Conservation (phyloP, 352 stramenopile genomes). For the Phytopythium chamaehyphon region DNA sequence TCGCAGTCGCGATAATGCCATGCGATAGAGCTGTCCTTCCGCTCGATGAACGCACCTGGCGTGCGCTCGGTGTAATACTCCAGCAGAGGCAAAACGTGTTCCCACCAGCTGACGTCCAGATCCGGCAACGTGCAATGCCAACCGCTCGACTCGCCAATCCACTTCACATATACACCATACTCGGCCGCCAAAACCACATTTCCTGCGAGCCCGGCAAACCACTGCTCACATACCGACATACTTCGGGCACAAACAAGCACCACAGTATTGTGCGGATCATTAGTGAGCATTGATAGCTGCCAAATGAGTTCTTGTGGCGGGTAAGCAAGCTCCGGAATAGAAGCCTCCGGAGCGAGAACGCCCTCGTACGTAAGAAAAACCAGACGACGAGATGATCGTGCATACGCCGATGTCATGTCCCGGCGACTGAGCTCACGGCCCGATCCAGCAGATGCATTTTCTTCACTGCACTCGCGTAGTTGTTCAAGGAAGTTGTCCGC, state of each 20-base stretch:
- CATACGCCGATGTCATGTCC: slow-evolving; percentile 86
- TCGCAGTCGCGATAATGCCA: slow-evolving; percentile 91
- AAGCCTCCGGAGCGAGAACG: slow-evolving; percentile 75
- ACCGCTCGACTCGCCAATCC: slow-evolving; percentile 47
- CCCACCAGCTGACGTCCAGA: slow-evolving; percentile 78
- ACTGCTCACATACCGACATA: slow-evolving; percentile 71
- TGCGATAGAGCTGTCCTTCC: slow-evolving; percentile 80
- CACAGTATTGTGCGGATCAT: slow-evolving; percentile 70
- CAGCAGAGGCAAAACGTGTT: slow-evolving; percentile 69
- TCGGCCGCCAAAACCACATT: slow-evolving; percentile 70
- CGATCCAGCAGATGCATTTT: slow-evolving; percentile 61
- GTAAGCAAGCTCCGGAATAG: slow-evolving; percentile 84
- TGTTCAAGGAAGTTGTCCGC: slow-evolving; percentile 79
- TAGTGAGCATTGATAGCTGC: slow-evolving; percentile 80
- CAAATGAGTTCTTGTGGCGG: slow-evolving; percentile 79
- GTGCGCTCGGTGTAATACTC: slow-evolving; percentile 85
- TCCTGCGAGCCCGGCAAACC: slow-evolving; percentile 63
- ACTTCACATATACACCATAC: slow-evolving; percentile 82
- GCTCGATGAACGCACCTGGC: slow-evolving; percentile 78
- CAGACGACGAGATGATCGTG: slow-evolving; percentile 54
- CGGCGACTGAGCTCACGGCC: slow-evolving; percentile 71
- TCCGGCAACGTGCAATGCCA: slow-evolving; percentile 82
- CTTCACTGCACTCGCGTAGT: slow-evolving; percentile 70
- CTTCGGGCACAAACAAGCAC: slow-evolving; percentile 70
- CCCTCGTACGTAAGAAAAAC: slow-evolving; percentile 91